Percentiles rank a stretch among this genome's conserved stretches.
phyloP scores from a whole-genome alignment of 2,329 filamentous ascomycete species.

The Ophiostoma pallidulum region DNA sequence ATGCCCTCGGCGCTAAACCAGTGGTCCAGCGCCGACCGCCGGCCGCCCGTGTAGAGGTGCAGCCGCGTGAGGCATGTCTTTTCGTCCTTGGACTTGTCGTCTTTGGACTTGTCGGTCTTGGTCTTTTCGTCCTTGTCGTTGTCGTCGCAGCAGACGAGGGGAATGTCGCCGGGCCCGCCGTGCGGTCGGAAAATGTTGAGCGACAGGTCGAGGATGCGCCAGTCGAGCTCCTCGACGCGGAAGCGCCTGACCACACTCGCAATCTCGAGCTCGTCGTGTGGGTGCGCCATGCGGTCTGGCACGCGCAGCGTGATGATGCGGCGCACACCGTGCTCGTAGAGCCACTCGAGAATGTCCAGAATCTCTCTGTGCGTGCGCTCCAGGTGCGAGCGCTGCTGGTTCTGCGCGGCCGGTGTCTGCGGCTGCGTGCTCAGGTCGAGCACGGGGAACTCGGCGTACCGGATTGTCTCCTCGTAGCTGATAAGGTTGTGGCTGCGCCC shows the following conservation, averaged over 20 bases:
- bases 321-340: conserved; percentile 2
- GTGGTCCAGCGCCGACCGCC: conserved; percentile 5
- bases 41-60: conserved; percentile 11
- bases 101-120: too few species aligned
- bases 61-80: neutral
- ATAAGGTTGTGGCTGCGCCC: neutral
- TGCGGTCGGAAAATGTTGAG: conserved; percentile 4
- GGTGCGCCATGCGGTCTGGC: conserved; percentile 10
- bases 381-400: neutral
- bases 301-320: conserved; percentile 13
- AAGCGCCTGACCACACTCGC: conserved; percentile 1
- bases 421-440: conserved; percentile 5
- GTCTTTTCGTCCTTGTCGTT: neutral
- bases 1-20: conserved; percentile 9
- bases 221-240: conserved; percentile 12
- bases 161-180: neutral
- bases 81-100: neutral
- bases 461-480: conserved; percentile 9
- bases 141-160: neutral
- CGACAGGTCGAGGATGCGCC: conserved; percentile 12
- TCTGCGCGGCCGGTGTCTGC: neutral
- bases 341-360: conserved; percentile 12
- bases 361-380: conserved; percentile 4
- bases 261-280: conserved; percentile 13
- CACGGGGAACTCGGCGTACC: conserved; percentile 11